Evolutionary conservation across 1,139 yeast species (phyloP).

Genomic region (Ashbya aceris): DNA sequence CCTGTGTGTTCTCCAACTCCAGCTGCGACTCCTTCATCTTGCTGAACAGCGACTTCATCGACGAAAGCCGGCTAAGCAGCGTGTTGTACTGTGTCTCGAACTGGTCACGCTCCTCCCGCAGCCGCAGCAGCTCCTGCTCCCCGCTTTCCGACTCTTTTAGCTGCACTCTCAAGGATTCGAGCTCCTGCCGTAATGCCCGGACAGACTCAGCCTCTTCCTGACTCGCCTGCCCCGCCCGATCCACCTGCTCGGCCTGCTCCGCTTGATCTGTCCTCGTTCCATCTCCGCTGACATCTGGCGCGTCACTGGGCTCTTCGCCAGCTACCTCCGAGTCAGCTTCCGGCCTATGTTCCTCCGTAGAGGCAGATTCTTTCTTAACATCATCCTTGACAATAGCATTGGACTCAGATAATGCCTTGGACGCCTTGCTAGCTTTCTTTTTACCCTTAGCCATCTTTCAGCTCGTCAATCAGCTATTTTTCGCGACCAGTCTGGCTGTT

Average conservation of each 20-base stretch:
- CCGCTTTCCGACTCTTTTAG: slow-evolving; percentile 4
- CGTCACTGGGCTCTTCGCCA: slow-evolving; percentile 7
- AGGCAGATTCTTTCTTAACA: slow-evolving; percentile 3
- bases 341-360: slow-evolving; percentile 11
- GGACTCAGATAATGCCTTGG: background rate
- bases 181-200: slow-evolving; percentile 17
- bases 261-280: background rate
- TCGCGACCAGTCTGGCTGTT: too few relatives aligned
- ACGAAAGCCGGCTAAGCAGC: slow-evolving; percentile 63
- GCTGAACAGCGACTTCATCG: slow-evolving; percentile 68
- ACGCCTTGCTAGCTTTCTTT: slow-evolving; percentile 20
- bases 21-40: slow-evolving; percentile 70
- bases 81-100: slow-evolving; percentile 65
- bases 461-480: background rate
- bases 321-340: slow-evolving; percentile 5
- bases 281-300: slow-evolving; percentile 10
- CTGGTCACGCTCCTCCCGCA: slow-evolving; percentile 53
- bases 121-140: slow-evolving; percentile 26
- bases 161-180: slow-evolving; percentile 23
- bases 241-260: too few relatives aligned
- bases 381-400: slow-evolving; percentile 6
- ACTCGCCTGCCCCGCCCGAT: too few relatives aligned
- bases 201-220: background rate
- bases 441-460: slow-evolving; percentile 24
- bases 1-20: slow-evolving; percentile 55